Evolutionary conservation across 805 yeast genomes (phyloP).

Genomic region (Metahyphopichia silvanorum): DNA sequence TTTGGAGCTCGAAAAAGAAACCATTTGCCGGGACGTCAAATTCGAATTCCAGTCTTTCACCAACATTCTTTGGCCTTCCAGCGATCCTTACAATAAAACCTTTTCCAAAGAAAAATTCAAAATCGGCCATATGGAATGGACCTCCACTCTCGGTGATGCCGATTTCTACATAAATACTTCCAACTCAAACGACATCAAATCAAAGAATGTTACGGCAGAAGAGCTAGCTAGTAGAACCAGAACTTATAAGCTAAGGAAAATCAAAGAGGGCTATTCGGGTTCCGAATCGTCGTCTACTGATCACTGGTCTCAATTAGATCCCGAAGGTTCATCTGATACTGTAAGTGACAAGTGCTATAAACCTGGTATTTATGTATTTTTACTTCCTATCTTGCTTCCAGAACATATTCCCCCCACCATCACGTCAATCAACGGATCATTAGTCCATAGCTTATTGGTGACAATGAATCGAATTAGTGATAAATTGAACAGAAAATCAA

Average conservation of each 20-base stretch:
- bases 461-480: slow-evolving; percentile 37
- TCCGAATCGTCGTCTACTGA: slow-evolving; percentile 18
- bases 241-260: slow-evolving; percentile 21
- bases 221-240: slow-evolving; percentile 40
- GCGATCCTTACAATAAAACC: slow-evolving; percentile 46
- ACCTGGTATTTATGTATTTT: slow-evolving; percentile 70
- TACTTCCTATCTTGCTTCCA: slow-evolving; percentile 62
- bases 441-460: slow-evolving; percentile 40
- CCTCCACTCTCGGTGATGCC: slow-evolving; percentile 36
- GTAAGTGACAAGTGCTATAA: slow-evolving; percentile 24
- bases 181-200: slow-evolving; percentile 42
- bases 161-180: slow-evolving; percentile 41
- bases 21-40: slow-evolving; percentile 32
- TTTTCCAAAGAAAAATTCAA: slow-evolving; percentile 46
- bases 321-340: background rate
- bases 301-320: slow-evolving; percentile 5
- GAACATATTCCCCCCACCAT: slow-evolving; percentile 62
- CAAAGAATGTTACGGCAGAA: slow-evolving; percentile 40
- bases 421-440: slow-evolving; percentile 47
- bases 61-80: slow-evolving; percentile 51
- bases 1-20: slow-evolving; percentile 40
- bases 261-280: slow-evolving; percentile 12
- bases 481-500: slow-evolving; percentile 32
- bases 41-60: slow-evolving; percentile 43
- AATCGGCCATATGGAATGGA: slow-evolving; percentile 49